These are phyloP conservation scores for Alternaria angustiovoidea DNA, from an alignment of 2,329 filamentous ascomycete genomes.

Conservation along the genomic window DNA sequence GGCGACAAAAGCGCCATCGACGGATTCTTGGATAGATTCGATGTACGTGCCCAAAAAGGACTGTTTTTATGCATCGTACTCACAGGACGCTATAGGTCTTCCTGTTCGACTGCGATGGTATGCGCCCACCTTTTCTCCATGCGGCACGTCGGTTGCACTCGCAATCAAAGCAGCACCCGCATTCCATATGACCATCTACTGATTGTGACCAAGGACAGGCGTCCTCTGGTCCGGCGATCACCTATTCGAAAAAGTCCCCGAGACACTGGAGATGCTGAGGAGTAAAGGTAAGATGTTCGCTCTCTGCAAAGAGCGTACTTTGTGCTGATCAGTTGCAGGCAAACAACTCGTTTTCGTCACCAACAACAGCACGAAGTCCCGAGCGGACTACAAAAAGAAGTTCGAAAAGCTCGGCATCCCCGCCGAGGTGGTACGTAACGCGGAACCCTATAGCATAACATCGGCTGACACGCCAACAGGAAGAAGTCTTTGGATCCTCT, in stretches of 20 bases:
- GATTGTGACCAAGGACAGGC: slow-evolving; percentile 67
- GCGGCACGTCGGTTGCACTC: background rate
- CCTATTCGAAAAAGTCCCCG: slow-evolving; percentile 82
- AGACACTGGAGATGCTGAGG: slow-evolving; percentile 84
- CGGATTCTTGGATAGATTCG: slow-evolving; percentile 87
- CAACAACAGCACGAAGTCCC: slow-evolving; percentile 98
- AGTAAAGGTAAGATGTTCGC: slow-evolving; percentile 69
- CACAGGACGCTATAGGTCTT: slow-evolving; percentile 71
- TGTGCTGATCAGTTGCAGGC: slow-evolving; percentile 59
- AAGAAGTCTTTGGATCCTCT: slow-evolving; percentile 95
- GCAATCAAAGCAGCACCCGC: background rate
- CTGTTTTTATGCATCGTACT: slow-evolving; percentile 17
- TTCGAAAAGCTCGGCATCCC: slow-evolving; percentile 83
- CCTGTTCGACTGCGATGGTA: slow-evolving; percentile 97
- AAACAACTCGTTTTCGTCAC: slow-evolving; percentile 96
- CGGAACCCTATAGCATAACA: background rate
- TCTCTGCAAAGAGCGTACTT: background rate
- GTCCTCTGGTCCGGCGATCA: slow-evolving; percentile 97
- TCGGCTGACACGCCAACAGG: slow-evolving; percentile 53
- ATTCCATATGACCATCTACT: slow-evolving; percentile 23
- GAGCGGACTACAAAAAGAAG: slow-evolving; percentile 91
- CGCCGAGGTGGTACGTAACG: slow-evolving; percentile 65
- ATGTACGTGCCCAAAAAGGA: slow-evolving; percentile 68
- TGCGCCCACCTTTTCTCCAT: slow-evolving; percentile 22
- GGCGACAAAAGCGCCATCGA: slow-evolving; percentile 80